A percentile compares a stretch with the other conserved stretches of the same genome.
These are phyloP conservation scores for Ascoidea tarda DNA, from an alignment of 805 yeast genomes.

Conservation along the genomic window DNA sequence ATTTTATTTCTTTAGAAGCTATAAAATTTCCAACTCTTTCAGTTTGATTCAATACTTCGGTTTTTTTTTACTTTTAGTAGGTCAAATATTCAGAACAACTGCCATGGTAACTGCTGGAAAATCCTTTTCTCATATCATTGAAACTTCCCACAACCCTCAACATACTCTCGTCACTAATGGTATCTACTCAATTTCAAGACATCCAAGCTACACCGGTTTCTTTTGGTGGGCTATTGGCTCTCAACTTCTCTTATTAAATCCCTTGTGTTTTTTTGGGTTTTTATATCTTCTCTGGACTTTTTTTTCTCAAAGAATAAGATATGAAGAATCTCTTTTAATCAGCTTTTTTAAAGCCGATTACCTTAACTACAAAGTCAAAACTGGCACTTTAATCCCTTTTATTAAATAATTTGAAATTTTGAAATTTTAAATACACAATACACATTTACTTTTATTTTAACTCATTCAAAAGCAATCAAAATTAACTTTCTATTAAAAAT, in stretches of 20 bases:
- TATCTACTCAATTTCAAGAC: slow-evolving; percentile 52
- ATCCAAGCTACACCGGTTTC: slow-evolving; percentile 87
- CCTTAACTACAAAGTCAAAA: slow-evolving; percentile 29
- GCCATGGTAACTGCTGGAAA: slow-evolving; percentile 86
- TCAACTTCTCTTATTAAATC: slow-evolving; percentile 58
- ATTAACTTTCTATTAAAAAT: too few relatives aligned
- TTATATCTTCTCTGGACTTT: slow-evolving; percentile 47
- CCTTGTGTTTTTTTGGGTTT: slow-evolving; percentile 42
- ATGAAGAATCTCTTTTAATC: slow-evolving; percentile 55
- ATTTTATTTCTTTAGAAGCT: slow-evolving; percentile 23
- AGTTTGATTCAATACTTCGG: slow-evolving; percentile 27
- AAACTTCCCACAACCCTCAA: slow-evolving; percentile 29
- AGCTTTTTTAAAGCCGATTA: slow-evolving; percentile 65
- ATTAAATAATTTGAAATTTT: slow-evolving; percentile 15
- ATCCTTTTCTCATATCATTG: slow-evolving; percentile 76
- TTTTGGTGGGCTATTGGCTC: slow-evolving; percentile 90
- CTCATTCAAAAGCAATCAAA: too few relatives aligned
- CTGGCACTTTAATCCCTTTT: slow-evolving; percentile 56
- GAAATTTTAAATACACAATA: too few relatives aligned
- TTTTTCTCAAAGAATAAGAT: slow-evolving; percentile 49
- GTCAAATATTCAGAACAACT: slow-evolving; percentile 54
- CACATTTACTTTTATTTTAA: too few relatives aligned
- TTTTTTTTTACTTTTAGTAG: slow-evolving; percentile 28
- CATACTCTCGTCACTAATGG: slow-evolving; percentile 69
- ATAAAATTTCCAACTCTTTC: slow-evolving; percentile 13